Conservation (phyloP, 2,329 filamentous ascomycete species). For the Claviceps digitariae region DNA sequence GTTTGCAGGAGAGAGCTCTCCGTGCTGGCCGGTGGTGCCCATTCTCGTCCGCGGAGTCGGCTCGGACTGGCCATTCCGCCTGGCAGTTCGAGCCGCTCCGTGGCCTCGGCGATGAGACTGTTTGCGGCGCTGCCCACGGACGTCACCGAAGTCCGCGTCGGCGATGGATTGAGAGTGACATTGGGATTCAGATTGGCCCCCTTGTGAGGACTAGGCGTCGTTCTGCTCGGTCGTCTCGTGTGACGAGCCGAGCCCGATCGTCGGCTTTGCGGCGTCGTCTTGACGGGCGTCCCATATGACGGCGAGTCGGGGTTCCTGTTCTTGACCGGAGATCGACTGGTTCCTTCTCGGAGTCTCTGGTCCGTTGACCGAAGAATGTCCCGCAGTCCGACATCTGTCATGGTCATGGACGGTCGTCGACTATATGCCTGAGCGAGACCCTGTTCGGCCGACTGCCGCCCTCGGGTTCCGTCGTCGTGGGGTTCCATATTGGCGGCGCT, state of each 20-base stretch:
- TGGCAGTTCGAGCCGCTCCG: slow-evolving; percentile 20
- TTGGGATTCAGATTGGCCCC: slow-evolving; percentile 1
- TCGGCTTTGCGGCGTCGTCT: slow-evolving; percentile 6
- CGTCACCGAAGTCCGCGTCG: slow-evolving; percentile 14
- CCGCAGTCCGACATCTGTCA: slow-evolving; percentile 33
- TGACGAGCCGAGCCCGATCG: slow-evolving; percentile 5
- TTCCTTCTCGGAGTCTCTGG: slow-evolving; percentile 31
- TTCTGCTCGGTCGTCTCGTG: slow-evolving; percentile 7
- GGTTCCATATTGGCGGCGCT: slow-evolving; percentile 4
- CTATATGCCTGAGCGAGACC: slow-evolving; percentile 8
- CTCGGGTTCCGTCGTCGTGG: slow-evolving; percentile 7
- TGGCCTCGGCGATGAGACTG: slow-evolving; percentile 26
- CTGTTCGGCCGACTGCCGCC: slow-evolving; percentile 2
- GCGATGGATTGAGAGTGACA: slow-evolving; percentile 6
- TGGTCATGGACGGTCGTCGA: slow-evolving; percentile 16
- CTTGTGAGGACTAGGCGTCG: slow-evolving; percentile 17
- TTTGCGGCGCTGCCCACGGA: slow-evolving; percentile 24
- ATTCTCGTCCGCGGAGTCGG: slow-evolving; percentile 18
- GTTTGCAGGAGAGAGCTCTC: slow-evolving; percentile 7
- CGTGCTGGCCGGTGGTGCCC: slow-evolving; percentile 10
- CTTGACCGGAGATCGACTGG: slow-evolving; percentile 18
- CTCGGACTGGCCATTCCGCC: slow-evolving; percentile 31
- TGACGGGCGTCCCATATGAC: slow-evolving; percentile 13
- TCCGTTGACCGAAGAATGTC: slow-evolving; percentile 41
- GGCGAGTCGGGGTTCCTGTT: slow-evolving; percentile 9